Conservation (phyloP, 73 alveolate genomes). For the Symbiodinium pilosum region DNA sequence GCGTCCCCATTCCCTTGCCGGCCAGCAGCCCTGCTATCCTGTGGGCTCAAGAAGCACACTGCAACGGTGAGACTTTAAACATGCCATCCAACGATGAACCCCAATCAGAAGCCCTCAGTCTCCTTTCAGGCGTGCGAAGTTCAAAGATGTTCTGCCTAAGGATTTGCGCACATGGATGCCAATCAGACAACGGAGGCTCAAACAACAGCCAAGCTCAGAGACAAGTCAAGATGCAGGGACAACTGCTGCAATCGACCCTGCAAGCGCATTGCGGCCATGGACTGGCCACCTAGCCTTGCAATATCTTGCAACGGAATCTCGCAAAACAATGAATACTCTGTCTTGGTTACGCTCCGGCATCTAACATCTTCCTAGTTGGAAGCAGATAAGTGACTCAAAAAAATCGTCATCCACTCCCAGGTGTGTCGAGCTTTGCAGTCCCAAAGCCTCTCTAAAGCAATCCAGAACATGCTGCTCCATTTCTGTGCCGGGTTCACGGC, state of each 20-base stretch:
- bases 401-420: conserved; percentile 67
- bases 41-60: not conserved
- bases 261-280: conserved; percentile 77
- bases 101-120: not conserved
- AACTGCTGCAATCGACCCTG: conserved; percentile 25
- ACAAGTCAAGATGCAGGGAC: conserved; percentile 21
- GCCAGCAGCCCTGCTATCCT: not conserved
- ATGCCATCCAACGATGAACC: not conserved
- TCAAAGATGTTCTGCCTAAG: conserved; percentile 53
- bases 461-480: not conserved
- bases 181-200: not conserved
- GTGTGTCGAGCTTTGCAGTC: not conserved
- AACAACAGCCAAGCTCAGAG: not conserved
- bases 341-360: no score
- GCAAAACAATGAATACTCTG: no score
- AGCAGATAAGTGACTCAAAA: conserved; percentile 26
- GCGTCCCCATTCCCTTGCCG: not conserved
- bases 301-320: no score
- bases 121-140: conserved; percentile 55
- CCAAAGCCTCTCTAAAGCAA: conserved; percentile 14
- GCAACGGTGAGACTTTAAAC: not conserved
- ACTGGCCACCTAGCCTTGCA: conserved; percentile 73
- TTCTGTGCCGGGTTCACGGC: not conserved
- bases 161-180: not conserved
- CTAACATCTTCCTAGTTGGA: not conserved